Base-by-base conservation (phyloP, 208 protist genomes). In the Phytomonas sp. region DNA sequence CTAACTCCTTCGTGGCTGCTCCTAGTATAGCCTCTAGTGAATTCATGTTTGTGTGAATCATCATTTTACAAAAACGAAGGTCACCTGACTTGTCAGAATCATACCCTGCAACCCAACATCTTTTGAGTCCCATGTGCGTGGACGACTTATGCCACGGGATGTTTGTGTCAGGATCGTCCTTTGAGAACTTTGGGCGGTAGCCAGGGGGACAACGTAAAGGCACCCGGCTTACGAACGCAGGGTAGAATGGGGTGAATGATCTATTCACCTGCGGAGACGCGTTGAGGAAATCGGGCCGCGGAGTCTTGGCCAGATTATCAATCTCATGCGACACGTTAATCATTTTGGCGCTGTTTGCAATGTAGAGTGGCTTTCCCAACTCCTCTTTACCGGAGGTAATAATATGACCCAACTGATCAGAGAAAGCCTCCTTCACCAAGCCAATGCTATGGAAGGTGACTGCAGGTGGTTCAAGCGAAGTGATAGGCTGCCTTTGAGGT, bases 1-100 rank as follows among this genome's bases (percentile, higher is more conserved):
- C 69, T 46, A 96, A 66, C 68, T 67, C 81, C 26, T 76, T 67
- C 29, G 84, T 88, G 20, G 87, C 26, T 30, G 60, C 64, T 33
- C 72, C 74, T 36, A 94, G 76, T 34, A 94, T 51, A 43, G 70
- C 62, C 8, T 78, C 71, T 60, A 96, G 66, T 0, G 79, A 76
- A 60, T 71, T 71, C 29, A 72, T 69, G 23, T 72, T 40, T 40
- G 72, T 32, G 6, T 43, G 62, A n/a, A 93, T 36, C 8, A 70
- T 62, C 62, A 81, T 29, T 2, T 66, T n/a, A 17, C 60, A 29
- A 72, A 81, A 81, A 26, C 62, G 0, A 28, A 85, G 64, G 36
- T 43, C 62, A 56, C 11, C 64, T 46, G 63, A 34, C 1, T 34
- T 13, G 3, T 31, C 30, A 15, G 66, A 9, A 23, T 32, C 29